These are phyloP conservation scores for Chlorella ohadii DNA, from an alignment of 139 green algal species.

Conservation along the genomic window DNA sequence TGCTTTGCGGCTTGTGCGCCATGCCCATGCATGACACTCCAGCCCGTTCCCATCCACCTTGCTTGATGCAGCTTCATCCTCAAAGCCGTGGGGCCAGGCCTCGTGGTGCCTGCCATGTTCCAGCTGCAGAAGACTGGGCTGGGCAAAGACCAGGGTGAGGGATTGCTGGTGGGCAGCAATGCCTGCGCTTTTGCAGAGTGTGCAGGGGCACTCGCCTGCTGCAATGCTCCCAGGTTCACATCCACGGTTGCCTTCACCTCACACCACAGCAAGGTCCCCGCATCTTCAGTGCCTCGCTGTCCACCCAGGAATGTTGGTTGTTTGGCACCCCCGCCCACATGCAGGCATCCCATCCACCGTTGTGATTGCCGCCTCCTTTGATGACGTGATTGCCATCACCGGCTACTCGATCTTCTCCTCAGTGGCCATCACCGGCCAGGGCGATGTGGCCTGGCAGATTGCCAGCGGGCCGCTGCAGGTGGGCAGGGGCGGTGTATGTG, in stretches of 20 bases:
- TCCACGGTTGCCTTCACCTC: too few relatives aligned
- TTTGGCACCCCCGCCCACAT: too few relatives aligned
- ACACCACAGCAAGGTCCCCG: too few relatives aligned
- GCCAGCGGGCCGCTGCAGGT: slow-evolving; percentile 51
- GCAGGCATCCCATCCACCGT: slow-evolving; percentile 83
- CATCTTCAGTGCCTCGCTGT: too few relatives aligned
- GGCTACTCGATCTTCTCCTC: slow-evolving; percentile 84
- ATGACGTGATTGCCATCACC: slow-evolving; percentile 90
- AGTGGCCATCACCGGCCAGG: slow-evolving; percentile 57
- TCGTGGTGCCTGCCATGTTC: slow-evolving; percentile 92
- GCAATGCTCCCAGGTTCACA: too few relatives aligned
- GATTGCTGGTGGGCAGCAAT: too few relatives aligned
- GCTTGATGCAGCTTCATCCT: slow-evolving; percentile 76
- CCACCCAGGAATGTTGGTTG: too few relatives aligned
- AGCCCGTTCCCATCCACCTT: too few relatives aligned
- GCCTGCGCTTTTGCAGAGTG: too few relatives aligned
- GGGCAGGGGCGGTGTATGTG: neutral
- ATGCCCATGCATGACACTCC: too few relatives aligned
- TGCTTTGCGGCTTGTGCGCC: too few relatives aligned
- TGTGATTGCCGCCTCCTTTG: slow-evolving; percentile 86
- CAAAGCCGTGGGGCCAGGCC: slow-evolving; percentile 83
- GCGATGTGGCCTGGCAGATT: slow-evolving; percentile 41
- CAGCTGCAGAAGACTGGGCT: slow-evolving; percentile 76
- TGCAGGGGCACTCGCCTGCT: too few relatives aligned
- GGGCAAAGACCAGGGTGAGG: slow-evolving; percentile 71